Conservation (phyloP, 192 early-diverging fungal species). For the Backusella psychrophila region DNA sequence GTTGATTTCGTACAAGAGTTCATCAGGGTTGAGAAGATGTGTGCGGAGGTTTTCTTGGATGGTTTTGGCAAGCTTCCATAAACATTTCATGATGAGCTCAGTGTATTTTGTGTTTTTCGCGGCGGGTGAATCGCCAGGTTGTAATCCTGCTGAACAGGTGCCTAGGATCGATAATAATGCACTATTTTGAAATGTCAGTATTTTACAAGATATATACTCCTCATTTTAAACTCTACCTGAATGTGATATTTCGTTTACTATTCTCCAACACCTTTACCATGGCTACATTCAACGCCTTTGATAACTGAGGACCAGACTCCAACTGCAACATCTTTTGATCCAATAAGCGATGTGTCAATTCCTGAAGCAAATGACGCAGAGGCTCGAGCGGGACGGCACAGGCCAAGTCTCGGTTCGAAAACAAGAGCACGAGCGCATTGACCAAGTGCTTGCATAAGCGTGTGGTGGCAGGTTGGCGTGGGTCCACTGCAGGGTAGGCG, state of each 20-base stretch:
- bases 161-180: conserved; percentile 75
- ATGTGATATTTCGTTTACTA: conserved; percentile 73
- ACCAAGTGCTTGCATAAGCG: conserved; percentile 81
- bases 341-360: conserved; percentile 76
- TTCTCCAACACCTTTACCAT: conserved; percentile 93
- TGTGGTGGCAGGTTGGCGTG: conserved; percentile 44
- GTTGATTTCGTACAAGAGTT: conserved; percentile 75
- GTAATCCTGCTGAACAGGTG: conserved; percentile 51
- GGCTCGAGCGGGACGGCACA: conserved; percentile 57
- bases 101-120: conserved; percentile 69
- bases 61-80: conserved; percentile 94
- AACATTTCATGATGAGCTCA: conserved; percentile 92
- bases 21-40: conserved; percentile 58
- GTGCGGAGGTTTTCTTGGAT: conserved; percentile 68
- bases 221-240: conserved; percentile 47
- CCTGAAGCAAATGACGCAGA: conserved; percentile 68
- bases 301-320: conserved; percentile 58
- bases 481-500: conserved; percentile 61
- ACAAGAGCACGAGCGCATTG: conserved; percentile 75
- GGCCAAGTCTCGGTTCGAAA: conserved; percentile 68
- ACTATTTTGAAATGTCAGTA: conserved; percentile 32
- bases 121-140: conserved; percentile 42
- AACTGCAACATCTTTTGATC: conserved; percentile 69
- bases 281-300: conserved; percentile 79
- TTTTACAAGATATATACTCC: not conserved